phyloP scores from a whole-genome alignment of 2,329 filamentous ascomycete genomes.

The Leptographium wingfieldii region DNA sequence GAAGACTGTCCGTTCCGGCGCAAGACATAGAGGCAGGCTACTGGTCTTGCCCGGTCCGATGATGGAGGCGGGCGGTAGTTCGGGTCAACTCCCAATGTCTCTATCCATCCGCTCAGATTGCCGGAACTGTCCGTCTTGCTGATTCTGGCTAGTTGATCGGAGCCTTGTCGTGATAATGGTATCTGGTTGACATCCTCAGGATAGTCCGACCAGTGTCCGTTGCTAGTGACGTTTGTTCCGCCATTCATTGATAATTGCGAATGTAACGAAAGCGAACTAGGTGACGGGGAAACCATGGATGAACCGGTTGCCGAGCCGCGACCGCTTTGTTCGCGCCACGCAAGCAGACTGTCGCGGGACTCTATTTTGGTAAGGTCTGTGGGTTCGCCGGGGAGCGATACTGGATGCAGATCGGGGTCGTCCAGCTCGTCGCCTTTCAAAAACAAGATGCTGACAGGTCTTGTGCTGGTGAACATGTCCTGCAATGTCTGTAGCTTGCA shows the following conservation, averaged over 20 bases:
- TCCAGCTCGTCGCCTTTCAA: conserved; percentile 65
- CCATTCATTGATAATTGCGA: conserved; percentile 45
- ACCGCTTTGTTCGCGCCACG: conserved; percentile 39
- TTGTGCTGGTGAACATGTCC: conserved; percentile 80
- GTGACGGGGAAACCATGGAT: conserved; percentile 51
- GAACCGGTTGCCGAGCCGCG: conserved; percentile 47
- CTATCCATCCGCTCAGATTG: conserved; percentile 69
- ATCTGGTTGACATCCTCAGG: conserved; percentile 21
- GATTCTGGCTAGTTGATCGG: conserved; percentile 41
- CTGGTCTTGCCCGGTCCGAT: conserved; percentile 53
- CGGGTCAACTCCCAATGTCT: conserved; percentile 80
- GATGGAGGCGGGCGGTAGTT: conserved; percentile 62
- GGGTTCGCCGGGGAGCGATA: conserved; percentile 57
- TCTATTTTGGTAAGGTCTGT: conserved; percentile 45
- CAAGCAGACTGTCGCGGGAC: conserved; percentile 30
- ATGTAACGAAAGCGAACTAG: conserved; percentile 50
- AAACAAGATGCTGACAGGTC: conserved; percentile 66
- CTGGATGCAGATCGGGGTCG: conserved; percentile 67
- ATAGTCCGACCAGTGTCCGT: conserved; percentile 7
- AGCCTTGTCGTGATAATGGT: conserved; percentile 27
- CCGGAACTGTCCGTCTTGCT: conserved; percentile 47
- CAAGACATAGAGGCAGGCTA: conserved; percentile 80
- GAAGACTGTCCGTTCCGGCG: conserved; percentile 33
- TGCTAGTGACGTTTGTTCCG: background rate
- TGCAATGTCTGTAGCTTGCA: conserved; percentile 66